Evolutionary conservation across 208 protist genomes (phyloP), one percentile per base, ranked within the genome.

Genomic region (Wallacemonas sp.): DNA sequence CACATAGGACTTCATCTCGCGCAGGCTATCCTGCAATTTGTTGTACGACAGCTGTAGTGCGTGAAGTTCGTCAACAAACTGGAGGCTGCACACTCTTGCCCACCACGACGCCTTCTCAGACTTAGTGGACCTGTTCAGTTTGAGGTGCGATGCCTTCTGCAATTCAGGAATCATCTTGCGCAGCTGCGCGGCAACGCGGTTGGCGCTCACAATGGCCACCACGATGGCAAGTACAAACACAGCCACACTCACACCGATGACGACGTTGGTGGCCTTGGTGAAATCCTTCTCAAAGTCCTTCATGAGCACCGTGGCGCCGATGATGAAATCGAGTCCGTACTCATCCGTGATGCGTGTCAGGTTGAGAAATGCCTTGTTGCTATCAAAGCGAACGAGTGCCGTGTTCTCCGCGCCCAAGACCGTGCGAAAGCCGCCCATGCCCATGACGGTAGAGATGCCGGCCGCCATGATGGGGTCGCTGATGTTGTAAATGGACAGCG

Each of bases 271-370:
- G 21, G 77, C 77, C 0, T 63, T 76, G 2, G 68, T 64, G 53
- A 89, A 80, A 41, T 71, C 76, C 34, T 65, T 61, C 69, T 84
- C 71, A 29, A 89, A 89, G 71, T 89, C 83, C 0, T 78, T 57
- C 24, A 67, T 66, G 29, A 86, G 58, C 3, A 83, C 77, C 17
- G 78, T 73, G 10, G 80, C 83, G 50, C 73, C 69, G 24, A 89
- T 57, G 59, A 86, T 63, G 12, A 89, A 57, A 61, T 86, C 61
- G 24, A 89, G 66, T 19, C 79, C 83, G 73, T 79, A 84, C 26
- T 65, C 27, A 52, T 89, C 83, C 37, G 64, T 83, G 36, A 89
- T 71, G 22, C 72, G 74, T 1, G 79, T 82, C 39, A 90, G 39
- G 61, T 77, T 79, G 9, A 82, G 71, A 24, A 53, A 72, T 0